Base-by-base conservation (phyloP, 2,329 filamentous ascomycete genomes). In the Periconia sp. region DNA sequence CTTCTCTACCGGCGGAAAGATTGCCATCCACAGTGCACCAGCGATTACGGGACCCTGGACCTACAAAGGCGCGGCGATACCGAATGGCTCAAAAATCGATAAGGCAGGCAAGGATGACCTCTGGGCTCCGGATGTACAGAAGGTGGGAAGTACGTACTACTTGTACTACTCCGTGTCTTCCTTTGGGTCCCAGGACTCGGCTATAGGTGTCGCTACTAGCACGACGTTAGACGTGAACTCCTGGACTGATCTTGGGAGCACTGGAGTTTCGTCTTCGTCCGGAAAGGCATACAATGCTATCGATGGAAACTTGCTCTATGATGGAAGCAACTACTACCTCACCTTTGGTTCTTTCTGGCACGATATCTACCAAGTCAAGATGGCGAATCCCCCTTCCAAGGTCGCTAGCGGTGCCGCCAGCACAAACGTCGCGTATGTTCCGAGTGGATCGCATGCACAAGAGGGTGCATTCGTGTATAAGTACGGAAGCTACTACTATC, bases 311-410 rank as follows among this genome's bases (percentile, higher is more conserved):
- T 56, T 76, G 13, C 70, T 80, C 50, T 56, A 55, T 36, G 68
- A 64, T 18, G 67, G 65, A 2, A 62, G 76, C 36, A 71, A 73
- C 12, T 78, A 77, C 41, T 73, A 77, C 39, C 69, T 83, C 61
- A 81, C 75, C 46, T 89, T 87, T 50, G 86, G 85, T 17, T 86
- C 82, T 10, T 89, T 87, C 75, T 89, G 84, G 84, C 65, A 71
- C 5, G 79, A 84, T 57, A 75, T 88, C 45, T 86, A 81, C 69
- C 80, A 83, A 58, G 80, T 82, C 1, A 60, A 72, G 24, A 76
- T 87, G 64, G 34, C 48, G 22, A 59, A 60, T 41, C 63, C 61
- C 1, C 70, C 70, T 4, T 59, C 60, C 2, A 65, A 59, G 25
- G 52, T 59, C 3, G 55, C 62, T 1, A 58, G 60, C 1, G 57